Evolutionary conservation across 805 yeast species (phyloP).

Genomic region (Starmerella geochares): DNA sequence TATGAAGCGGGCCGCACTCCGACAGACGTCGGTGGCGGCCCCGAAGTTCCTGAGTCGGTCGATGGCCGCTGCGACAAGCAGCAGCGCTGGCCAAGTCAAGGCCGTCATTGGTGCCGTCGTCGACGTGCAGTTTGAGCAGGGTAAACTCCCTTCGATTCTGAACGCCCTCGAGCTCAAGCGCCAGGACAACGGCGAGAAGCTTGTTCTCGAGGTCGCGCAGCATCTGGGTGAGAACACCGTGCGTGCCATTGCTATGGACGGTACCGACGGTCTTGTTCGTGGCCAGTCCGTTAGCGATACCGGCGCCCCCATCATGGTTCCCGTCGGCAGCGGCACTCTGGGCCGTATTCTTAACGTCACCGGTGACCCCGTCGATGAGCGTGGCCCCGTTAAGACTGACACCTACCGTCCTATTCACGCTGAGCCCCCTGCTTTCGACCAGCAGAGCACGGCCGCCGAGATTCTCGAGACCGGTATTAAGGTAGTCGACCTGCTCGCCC

Average conservation of each 20-base stretch:
- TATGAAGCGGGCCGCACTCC: conserved; percentile 28
- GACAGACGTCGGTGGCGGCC: conserved; percentile 21
- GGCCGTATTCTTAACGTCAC: conserved; percentile 95
- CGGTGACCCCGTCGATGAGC: conserved; percentile 99
- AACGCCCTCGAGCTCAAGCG: conserved; percentile 88
- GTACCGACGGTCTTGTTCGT: conserved; percentile 99
- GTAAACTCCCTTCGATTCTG: conserved; percentile 91
- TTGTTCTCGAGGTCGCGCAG: conserved; percentile 97
- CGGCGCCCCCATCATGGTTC: conserved; percentile 97
- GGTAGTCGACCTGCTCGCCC: conserved; percentile 98
- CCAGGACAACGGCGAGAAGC: conserved; percentile 47
- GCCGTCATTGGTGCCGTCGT: conserved; percentile 30
- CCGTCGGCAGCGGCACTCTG: conserved; percentile 97
- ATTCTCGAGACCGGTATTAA: conserved; percentile 98
- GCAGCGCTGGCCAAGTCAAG: conserved; percentile 24
- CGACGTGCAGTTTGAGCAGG: conserved; percentile 94
- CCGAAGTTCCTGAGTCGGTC: conserved; percentile 23
- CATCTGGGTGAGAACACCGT: conserved; percentile 99
- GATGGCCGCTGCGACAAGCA: conserved; percentile 24
- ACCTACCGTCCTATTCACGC: conserved; percentile 97
- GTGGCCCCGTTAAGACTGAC: conserved; percentile 93
- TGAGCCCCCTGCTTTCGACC: conserved; percentile 92
- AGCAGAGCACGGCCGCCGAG: conserved; percentile 96
- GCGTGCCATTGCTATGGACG: conserved; percentile 99
- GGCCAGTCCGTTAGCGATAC: conserved; percentile 87